Percentiles rank a stretch among this genome's conserved stretches.
Conservation (phyloP, 768 basidiomycete species). For the Mycena filopes region DNA sequence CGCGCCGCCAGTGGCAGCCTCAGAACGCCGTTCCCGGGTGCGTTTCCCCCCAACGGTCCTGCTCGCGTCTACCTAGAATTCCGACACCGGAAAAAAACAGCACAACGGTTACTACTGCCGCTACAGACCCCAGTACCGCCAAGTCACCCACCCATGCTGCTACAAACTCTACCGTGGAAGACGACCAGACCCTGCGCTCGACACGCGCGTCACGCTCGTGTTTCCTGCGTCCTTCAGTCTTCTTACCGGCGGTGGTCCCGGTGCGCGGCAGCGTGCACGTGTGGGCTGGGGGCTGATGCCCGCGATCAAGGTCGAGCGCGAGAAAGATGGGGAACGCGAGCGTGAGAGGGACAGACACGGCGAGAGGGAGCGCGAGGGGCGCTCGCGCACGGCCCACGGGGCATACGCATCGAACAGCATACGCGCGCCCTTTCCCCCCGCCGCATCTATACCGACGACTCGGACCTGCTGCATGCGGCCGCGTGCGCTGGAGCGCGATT, state of each 20-base stretch:
- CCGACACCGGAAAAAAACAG: not conserved
- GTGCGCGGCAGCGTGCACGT: slow-evolving; percentile 48
- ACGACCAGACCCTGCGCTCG: slow-evolving; percentile 18
- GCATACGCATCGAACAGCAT: too few species aligned
- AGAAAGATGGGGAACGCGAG: not conserved
- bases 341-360: not conserved
- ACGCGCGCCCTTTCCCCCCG: slow-evolving; percentile 32
- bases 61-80: too few species aligned
- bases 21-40: slow-evolving; percentile 29
- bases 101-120: not conserved
- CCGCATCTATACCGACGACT: slow-evolving; percentile 65
- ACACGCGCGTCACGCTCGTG: slow-evolving; percentile 47
- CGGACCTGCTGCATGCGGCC: slow-evolving; percentile 57
- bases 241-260: too few species aligned
- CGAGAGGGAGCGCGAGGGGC: too few species aligned
- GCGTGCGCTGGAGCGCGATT: slow-evolving; percentile 58
- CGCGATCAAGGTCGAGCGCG: not conserved
- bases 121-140: not conserved
- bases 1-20: not conserved
- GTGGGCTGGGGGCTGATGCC: slow-evolving; percentile 53
- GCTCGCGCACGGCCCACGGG: not conserved
- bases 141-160: not conserved
- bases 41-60: slow-evolving; percentile 3
- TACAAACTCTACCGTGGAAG: not conserved
- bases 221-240: too few species aligned